These are phyloP conservation scores for Solanum commersonii DNA, from an alignment of 257 asterid genomes.

Conservation along the genomic window DNA sequence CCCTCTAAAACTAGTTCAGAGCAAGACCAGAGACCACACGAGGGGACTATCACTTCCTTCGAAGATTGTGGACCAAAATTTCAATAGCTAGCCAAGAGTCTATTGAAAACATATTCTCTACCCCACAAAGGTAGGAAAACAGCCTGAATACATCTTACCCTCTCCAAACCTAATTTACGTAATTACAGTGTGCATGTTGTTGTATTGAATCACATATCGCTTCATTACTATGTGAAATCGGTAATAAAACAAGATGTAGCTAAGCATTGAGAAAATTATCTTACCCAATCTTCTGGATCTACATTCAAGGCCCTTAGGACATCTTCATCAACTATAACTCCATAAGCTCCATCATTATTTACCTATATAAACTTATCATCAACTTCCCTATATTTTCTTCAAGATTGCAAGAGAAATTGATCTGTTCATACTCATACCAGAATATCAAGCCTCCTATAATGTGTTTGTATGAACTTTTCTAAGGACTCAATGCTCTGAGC, in stretches of 20 bases:
- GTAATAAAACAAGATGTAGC: neutral
- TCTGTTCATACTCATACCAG: too few relatives aligned
- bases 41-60: neutral
- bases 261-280: neutral
- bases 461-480: too few relatives aligned
- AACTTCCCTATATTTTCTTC: neutral
- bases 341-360: constrained; percentile 78
- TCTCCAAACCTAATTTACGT: neutral
- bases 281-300: constrained; percentile 57
- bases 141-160: neutral
- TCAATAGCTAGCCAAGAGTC: neutral
- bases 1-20: neutral
- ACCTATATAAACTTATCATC: constrained; percentile 33
- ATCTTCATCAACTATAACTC: constrained; percentile 58
- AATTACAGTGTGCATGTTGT: neutral
- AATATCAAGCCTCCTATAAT: too few relatives aligned
- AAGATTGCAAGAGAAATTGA: neutral
- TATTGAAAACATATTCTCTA: neutral
- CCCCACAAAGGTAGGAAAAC: neutral
- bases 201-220: neutral
- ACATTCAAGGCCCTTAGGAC: constrained; percentile 44
- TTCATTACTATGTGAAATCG: neutral
- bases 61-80: neutral
- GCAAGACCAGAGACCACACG: neutral
- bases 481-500: too few relatives aligned